Percentiles rank a stretch among this genome's conserved stretches.
These are phyloP conservation scores for Cladobotryum mycophilum DNA, from an alignment of 2,329 filamentous ascomycete species.

Conservation along the genomic window DNA sequence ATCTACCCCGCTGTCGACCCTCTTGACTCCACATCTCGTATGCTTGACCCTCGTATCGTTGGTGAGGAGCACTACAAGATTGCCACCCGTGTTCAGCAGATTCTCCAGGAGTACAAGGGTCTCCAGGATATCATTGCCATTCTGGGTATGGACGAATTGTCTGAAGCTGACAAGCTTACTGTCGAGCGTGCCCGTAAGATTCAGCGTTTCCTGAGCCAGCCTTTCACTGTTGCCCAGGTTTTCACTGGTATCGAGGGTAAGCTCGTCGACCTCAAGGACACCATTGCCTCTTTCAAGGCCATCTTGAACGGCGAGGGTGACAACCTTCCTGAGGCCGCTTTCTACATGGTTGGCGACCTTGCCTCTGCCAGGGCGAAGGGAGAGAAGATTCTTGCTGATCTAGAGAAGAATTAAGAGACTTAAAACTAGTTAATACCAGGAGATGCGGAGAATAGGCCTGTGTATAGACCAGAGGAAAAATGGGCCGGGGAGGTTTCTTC, in stretches of 20 bases:
- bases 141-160: conserved; percentile 99
- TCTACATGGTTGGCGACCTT: conserved; percentile 99
- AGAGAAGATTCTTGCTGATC: conserved; percentile 98
- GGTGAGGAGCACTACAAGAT: conserved; percentile 96
- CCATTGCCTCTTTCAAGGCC: conserved; percentile 94
- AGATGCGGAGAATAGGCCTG: conserved; percentile 35
- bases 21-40: conserved; percentile 98
- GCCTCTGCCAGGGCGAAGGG: conserved; percentile 91
- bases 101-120: conserved; percentile 99
- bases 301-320: conserved; percentile 95
- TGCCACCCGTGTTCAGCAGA: conserved; percentile 94
- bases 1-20: conserved; percentile 99
- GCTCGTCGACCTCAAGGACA: conserved; percentile 98
- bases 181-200: conserved; percentile 99
- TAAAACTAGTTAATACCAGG: conserved; percentile 30
- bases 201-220: conserved; percentile 99
- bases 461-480: conserved; percentile 55
- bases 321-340: conserved; percentile 82
- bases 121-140: conserved; percentile 99
- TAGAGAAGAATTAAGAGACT: conserved; percentile 57
- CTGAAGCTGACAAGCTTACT: conserved; percentile 97
- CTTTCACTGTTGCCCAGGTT: conserved; percentile 82
- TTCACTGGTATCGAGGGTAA: conserved; percentile 93
- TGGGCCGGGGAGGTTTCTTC: conserved; percentile 41
- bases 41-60: conserved; percentile 97